These are phyloP conservation scores for Pythium graminicola DNA, from an alignment of 352 stramenopile genomes.

Conservation along the genomic window DNA sequence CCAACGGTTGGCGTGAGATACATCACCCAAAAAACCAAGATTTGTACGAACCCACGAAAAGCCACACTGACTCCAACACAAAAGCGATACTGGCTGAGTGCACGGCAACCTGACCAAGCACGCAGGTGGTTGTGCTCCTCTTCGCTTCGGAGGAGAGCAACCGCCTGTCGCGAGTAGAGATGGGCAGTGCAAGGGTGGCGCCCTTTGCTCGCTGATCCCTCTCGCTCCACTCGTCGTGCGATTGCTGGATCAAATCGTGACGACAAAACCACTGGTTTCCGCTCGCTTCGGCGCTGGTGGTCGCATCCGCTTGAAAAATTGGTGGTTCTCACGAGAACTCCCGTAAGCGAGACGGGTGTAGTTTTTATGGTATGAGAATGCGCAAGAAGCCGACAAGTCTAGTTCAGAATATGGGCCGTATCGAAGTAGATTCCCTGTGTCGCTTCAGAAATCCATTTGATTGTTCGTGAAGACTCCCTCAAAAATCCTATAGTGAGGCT, in stretches of 20 bases:
- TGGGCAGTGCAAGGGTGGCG: background rate
- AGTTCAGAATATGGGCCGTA: too few species aligned
- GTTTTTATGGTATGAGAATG: too few species aligned
- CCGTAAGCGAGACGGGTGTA: too few species aligned
- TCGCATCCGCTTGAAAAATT: too few species aligned
- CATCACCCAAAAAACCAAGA: slow-evolving; percentile 23
- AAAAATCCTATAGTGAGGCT: too few species aligned
- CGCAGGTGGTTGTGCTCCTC: background rate
- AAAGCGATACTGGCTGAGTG: background rate
- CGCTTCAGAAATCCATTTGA: too few species aligned
- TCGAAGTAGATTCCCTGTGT: too few species aligned
- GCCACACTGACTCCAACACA: slow-evolving; percentile 7
- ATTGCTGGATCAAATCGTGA: background rate
- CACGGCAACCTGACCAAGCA: slow-evolving; percentile 6
- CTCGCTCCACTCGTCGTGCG: background rate
- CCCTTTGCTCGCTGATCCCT: background rate
- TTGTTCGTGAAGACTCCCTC: too few species aligned
- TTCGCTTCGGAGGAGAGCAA: background rate
- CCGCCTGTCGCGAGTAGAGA: slow-evolving; percentile 9
- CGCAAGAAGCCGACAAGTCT: too few species aligned
- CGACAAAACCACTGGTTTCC: too few species aligned
- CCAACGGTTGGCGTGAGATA: slow-evolving; percentile 14
- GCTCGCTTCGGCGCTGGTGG: too few species aligned
- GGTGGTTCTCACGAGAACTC: too few species aligned
- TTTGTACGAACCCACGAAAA: slow-evolving; percentile 15